Evolutionary conservation across 495 filamentous ascomycete species (phyloP).

Genomic region (Hypoxylon cercidicola): DNA sequence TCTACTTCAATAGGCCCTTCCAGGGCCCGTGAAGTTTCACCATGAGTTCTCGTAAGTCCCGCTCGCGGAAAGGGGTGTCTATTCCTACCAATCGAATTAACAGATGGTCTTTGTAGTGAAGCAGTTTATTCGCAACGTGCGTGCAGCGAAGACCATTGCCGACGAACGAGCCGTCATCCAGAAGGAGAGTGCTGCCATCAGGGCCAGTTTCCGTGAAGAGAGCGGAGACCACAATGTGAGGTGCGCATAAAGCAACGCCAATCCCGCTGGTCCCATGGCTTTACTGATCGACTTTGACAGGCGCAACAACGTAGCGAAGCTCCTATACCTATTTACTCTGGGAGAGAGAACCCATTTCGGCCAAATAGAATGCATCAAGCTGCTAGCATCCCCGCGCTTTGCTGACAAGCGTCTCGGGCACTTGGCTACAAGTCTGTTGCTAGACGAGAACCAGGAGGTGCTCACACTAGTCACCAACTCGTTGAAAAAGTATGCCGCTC

Average conservation of each 20-base stretch:
- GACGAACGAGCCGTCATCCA: constrained; percentile 98
- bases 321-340: constrained; percentile 98
- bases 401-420: constrained; percentile 98
- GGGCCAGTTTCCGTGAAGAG: constrained; percentile 97
- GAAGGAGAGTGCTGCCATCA: constrained; percentile 97
- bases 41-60: constrained; percentile 59
- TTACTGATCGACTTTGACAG: constrained; percentile 57
- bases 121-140: constrained; percentile 99
- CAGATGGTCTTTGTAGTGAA: constrained; percentile 71
- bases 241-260: constrained; percentile 56
- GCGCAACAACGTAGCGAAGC: constrained; percentile 98
- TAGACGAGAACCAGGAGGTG: constrained; percentile 99
- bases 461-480: constrained; percentile 97
- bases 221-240: constrained; percentile 89
- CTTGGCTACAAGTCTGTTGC: constrained; percentile 91
- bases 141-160: constrained; percentile 97
- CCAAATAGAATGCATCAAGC: constrained; percentile 98
- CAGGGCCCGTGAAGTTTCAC: constrained; percentile 52
- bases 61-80: not conserved
- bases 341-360: constrained; percentile 98
- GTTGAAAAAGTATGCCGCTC: constrained; percentile 81
- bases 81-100: constrained; percentile 1
- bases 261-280: constrained; percentile 1
- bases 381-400: constrained; percentile 95
- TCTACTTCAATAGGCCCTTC: constrained; percentile 51